These are phyloP conservation scores for Plasmodium gallinaceum DNA, from an alignment of 169 alveolate species.

Conservation along the genomic window DNA sequence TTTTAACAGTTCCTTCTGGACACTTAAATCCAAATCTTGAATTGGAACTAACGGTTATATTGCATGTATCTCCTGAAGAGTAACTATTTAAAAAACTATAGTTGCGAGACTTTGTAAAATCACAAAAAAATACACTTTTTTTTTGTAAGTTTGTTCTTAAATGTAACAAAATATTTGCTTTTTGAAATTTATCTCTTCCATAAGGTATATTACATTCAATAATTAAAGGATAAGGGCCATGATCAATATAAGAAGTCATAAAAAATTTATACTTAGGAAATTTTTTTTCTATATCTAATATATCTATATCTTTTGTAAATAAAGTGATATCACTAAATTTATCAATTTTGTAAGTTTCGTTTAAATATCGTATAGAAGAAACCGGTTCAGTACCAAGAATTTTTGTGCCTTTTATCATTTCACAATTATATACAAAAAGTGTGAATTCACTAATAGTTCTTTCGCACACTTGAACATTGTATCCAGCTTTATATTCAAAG, in stretches of 20 bases:
- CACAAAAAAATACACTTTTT: constrained; percentile 27
- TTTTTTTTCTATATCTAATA: not conserved
- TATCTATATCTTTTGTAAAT: constrained; percentile 28
- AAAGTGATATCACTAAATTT: constrained; percentile 24
- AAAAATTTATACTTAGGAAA: constrained; percentile 29
- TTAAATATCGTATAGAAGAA: constrained; percentile 16
- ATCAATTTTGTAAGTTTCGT: not conserved
- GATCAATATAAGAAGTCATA: constrained; percentile 42
- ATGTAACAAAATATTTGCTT: constrained; percentile 23
- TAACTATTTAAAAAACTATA: constrained; percentile 43
- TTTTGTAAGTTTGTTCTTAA: constrained; percentile 22
- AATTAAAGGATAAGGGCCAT: constrained; percentile 48
- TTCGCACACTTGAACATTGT: constrained; percentile 37
- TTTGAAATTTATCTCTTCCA: not conserved
- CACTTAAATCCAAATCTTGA: constrained; percentile 49
- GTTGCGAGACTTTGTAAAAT: constrained; percentile 12
- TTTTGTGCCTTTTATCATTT: not conserved
- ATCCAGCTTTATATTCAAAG: constrained; percentile 16
- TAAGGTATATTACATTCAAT: constrained; percentile 39
- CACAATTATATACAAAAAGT: constrained; percentile 46
- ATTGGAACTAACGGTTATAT: constrained; percentile 17
- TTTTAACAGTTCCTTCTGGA: constrained; percentile 27
- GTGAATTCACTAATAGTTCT: constrained; percentile 53
- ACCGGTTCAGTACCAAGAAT: constrained; percentile 6
- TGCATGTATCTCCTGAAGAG: constrained; percentile 23